Percentiles rank a stretch among this genome's conserved stretches.
Evolutionary conservation across 129 eudicot genomes (phyloP).

Genomic region (Flaveria brownii): DNA sequence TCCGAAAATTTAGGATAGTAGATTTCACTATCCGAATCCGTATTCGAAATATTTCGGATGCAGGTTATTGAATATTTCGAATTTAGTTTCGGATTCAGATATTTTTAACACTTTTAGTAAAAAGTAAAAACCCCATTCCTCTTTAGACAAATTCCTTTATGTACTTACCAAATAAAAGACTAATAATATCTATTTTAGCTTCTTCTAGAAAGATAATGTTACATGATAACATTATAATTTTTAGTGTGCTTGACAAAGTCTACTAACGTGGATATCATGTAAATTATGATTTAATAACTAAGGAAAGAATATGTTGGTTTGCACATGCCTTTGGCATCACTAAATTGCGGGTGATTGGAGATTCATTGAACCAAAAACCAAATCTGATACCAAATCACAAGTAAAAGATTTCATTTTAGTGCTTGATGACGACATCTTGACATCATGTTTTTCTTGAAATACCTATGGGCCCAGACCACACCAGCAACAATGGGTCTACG

Average conservation of each 20-base stretch:
- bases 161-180: too few species aligned
- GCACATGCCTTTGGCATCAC: constrained; percentile 12
- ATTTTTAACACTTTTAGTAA: too few species aligned
- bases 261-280: background rate
- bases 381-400: constrained; percentile 20
- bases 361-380: constrained; percentile 27
- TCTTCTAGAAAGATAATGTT: background rate
- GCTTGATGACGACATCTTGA: constrained; percentile 12
- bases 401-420: constrained; percentile 26
- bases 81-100: too few species aligned
- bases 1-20: too few species aligned
- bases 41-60: too few species aligned
- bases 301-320: constrained; percentile 25
- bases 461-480: constrained; percentile 23
- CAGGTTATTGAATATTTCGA: too few species aligned
- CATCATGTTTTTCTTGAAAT: constrained; percentile 15
- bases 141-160: too few species aligned
- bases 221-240: background rate
- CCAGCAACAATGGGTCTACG: background rate
- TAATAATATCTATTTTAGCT: background rate
- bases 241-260: background rate
- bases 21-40: too few species aligned
- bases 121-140: too few species aligned
- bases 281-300: background rate
- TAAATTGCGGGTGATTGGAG: constrained; percentile 21